Base-by-base conservation (phyloP, 2,329 filamentous ascomycete genomes). In the Clarireedia hainanense region DNA sequence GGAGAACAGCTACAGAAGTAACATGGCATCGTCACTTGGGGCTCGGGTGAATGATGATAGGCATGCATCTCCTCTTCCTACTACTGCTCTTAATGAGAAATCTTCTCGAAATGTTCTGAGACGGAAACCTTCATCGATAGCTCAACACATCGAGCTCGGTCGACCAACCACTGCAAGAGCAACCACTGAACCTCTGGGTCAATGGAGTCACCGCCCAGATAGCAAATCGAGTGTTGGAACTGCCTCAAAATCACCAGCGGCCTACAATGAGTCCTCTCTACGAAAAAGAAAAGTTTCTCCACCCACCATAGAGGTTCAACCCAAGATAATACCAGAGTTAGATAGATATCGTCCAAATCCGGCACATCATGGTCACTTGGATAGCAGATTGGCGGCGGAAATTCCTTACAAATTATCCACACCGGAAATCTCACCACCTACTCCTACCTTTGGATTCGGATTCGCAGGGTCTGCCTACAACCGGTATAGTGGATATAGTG, bases 381-480 rank as follows among this genome's bases (percentile, higher is more conserved):
- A 68, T 61, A 60, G 70, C 62, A 67, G 67, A 57, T 61, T 69
- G 51, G 60, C 71, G 34, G 66, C 74, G 43, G 79, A 80, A 47
- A 66, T 79, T 17, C 78, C 78, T 3, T 80, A 80, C 61, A 78
- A 78, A 42, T 69, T 86, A 23, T 75, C 82, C 30, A 85, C 83
- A 3, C 80, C 86, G 53, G 79, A 86, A 62, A 73, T 86, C 5
- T 81, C 84, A n/a, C 81, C 83, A 6, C 83, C 83, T 7, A 85
- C 83, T 5, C 84, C 85, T n/a, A 72, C 81, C 6, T 83, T 85
- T 61, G 20, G 58, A 52, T 48, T 55, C 5, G 47, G 47, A 43
- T 50, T 36, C 40, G 55, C 56, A 24, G 39, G 47, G 5, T 55
- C 56, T 65, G 82, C 77, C 51, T 68, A 73, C 57, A 73, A 71